A percentile compares a stretch with the other conserved stretches of the same genome.
phyloP scores from a whole-genome alignment of 140 eudicot genomes.

The Anethum foeniculum region DNA sequence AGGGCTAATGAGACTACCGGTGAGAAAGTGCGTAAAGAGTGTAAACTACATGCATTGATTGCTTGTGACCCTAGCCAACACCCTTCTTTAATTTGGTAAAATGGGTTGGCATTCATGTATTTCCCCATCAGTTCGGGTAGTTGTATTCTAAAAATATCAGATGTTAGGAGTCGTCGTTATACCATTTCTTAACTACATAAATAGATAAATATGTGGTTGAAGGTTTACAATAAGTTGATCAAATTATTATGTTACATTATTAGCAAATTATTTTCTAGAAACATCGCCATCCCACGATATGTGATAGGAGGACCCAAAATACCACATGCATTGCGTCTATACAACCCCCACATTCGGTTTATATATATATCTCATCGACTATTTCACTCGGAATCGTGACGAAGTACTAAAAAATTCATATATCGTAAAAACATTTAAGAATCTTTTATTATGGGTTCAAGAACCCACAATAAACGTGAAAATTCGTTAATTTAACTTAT shows the following conservation, averaged over 20 bases:
- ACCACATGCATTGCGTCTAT: not conserved
- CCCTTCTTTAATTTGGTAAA: constrained; percentile 9
- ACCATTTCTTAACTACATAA: not conserved
- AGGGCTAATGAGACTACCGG: not conserved
- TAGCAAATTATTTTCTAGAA: not conserved
- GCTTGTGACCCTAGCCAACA: constrained; percentile 15
- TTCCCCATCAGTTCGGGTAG: constrained; percentile 10
- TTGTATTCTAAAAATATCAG: not conserved
- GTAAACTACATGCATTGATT: constrained; percentile 13
- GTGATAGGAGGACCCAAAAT: not conserved
- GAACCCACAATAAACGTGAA: too few relatives aligned
- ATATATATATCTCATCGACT: too few relatives aligned
- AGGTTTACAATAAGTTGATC: not conserved
- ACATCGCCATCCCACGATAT: not conserved
- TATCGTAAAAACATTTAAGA: too few relatives aligned
- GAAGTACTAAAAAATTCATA: too few relatives aligned
- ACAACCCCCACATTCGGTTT: too few relatives aligned
- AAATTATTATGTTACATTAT: not conserved
- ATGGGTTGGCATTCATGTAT: constrained; percentile 10
- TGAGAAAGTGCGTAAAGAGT: constrained; percentile 6
- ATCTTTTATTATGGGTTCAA: too few relatives aligned
- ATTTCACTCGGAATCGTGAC: too few relatives aligned
- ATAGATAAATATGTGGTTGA: not conserved
- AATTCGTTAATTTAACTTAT: too few relatives aligned
- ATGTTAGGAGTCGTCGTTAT: not conserved